Evolutionary conservation across 805 yeast genomes (phyloP).

Genomic region (Brettanomyces bruxellensis): DNA sequence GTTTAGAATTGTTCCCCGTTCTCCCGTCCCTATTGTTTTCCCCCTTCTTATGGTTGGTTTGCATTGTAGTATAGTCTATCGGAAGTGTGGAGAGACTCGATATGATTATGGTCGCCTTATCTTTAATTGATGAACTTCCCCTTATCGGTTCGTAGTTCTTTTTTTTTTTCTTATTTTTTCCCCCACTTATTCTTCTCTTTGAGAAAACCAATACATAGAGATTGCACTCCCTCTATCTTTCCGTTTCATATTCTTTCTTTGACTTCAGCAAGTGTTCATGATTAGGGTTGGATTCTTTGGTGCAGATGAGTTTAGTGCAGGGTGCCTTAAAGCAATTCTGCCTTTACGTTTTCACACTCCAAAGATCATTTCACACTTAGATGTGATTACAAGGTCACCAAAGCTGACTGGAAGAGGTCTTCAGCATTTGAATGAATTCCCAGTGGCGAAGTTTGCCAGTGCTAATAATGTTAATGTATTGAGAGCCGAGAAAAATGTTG

Average conservation of each 20-base stretch:
- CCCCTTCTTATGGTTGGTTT: no score
- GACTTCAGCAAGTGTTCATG: not conserved
- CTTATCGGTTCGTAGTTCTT: not conserved
- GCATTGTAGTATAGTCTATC: no score
- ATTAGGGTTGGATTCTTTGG: conserved; percentile 62
- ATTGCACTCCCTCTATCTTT: not conserved
- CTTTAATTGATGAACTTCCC: no score
- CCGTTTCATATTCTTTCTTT: no score
- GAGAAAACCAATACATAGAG: no score
- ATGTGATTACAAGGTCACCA: conserved; percentile 55
- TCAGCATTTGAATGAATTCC: conserved; percentile 38
- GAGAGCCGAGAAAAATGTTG: conserved; percentile 43
- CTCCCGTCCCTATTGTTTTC: not conserved
- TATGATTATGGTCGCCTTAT: no score
- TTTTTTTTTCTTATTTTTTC: not conserved
- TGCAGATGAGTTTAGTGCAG: conserved; percentile 60
- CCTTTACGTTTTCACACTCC: conserved; percentile 9
- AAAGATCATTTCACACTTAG: conserved; percentile 25
- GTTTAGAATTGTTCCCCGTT: not conserved
- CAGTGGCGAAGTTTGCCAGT: conserved; percentile 37
- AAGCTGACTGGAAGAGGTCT: conserved; percentile 57
- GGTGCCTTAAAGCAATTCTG: conserved; percentile 35
- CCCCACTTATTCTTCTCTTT: not conserved
- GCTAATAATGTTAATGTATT: conserved; percentile 26
- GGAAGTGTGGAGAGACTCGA: no score